Base-by-base conservation (phyloP, 1,139 yeast species). In the Tardiomyces blankii region DNA sequence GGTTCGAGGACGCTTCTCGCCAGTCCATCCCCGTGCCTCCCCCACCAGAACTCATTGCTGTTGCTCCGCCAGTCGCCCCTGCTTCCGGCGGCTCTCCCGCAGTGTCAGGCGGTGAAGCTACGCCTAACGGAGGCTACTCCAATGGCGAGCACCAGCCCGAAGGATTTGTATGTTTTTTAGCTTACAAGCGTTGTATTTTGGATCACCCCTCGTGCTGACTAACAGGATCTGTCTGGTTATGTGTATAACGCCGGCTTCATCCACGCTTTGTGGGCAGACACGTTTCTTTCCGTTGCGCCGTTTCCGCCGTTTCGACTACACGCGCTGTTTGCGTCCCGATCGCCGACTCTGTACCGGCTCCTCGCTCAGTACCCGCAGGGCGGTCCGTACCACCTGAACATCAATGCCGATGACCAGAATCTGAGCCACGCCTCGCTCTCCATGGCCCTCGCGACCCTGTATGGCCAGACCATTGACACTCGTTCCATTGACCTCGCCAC, bases 401-500 rank as follows among this genome's bases (percentile, higher is more conserved):
- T 77, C 56, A 68, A 74, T 30, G 75, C 75, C 19, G 70, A 72
- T 49, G 81, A 77, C 60, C 74, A 72, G 48, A 73, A 70, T 54
- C 68, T 74, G 57, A 77, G 77, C n/a, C 51, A 57, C 11, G 49
- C 56, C 18, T 50, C 64, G 11, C 45, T 63, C 28, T 56, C 64
- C 2, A 55, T 62, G 56, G 63, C 64, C 2, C 51, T 63, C 43
- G 65, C 65, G 9, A 60, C 66, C 14, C 53, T 63, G 16, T 63
- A 63, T 46, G 67, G 67, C 18, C 63, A 57, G 40, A 48, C 49
- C n/a, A 46, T 62, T 21, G 54, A 42, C 21, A 18, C 46, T 7
- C 19, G 40, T 16, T 43, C 43, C 16, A 3, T n/a, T 28, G 63
- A 59, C 38, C 48, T 54, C 21, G 44, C 48, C 19, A 48, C 53